Conservation (phyloP, 768 basidiomycete genomes). For the Rubroboletus satanas region DNA sequence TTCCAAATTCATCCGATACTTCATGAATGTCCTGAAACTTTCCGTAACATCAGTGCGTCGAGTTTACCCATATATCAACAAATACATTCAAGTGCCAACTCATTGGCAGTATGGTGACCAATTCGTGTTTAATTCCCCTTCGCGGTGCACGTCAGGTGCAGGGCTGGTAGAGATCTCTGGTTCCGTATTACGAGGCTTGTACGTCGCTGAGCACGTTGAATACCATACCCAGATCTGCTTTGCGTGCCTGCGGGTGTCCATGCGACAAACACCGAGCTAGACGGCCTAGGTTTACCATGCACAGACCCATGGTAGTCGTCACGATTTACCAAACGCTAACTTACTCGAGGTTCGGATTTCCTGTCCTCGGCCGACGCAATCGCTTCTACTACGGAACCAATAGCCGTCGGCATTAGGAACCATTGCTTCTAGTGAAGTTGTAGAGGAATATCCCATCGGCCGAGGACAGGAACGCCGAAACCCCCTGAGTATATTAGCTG, state of each 20-base stretch:
- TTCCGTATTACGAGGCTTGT: neutral
- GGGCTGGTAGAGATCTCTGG: neutral
- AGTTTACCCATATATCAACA: neutral
- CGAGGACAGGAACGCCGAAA: constrained; percentile 18
- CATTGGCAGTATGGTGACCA: neutral
- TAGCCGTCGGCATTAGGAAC: neutral
- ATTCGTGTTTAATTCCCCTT: neutral
- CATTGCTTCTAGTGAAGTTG: neutral
- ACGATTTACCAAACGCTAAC: neutral
- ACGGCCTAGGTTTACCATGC: neutral
- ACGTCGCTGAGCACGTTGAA: neutral
- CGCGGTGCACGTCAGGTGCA: neutral
- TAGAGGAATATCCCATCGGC: constrained; percentile 10
- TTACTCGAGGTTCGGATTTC: constrained; percentile 5
- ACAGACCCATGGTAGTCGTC: neutral
- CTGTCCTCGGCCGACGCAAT: constrained; percentile 19
- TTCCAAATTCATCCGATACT: too few relatives aligned
- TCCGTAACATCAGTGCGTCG: neutral
- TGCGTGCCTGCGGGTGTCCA: neutral
- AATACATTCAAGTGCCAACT: neutral
- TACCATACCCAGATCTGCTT: neutral
- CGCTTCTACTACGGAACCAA: neutral
- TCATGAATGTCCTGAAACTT: neutral
- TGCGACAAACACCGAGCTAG: neutral
- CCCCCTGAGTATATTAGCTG: constrained; percentile 2